Base-by-base conservation (phyloP, 371 early-diverging fungal species). In the Haplosporangium sp. region DNA sequence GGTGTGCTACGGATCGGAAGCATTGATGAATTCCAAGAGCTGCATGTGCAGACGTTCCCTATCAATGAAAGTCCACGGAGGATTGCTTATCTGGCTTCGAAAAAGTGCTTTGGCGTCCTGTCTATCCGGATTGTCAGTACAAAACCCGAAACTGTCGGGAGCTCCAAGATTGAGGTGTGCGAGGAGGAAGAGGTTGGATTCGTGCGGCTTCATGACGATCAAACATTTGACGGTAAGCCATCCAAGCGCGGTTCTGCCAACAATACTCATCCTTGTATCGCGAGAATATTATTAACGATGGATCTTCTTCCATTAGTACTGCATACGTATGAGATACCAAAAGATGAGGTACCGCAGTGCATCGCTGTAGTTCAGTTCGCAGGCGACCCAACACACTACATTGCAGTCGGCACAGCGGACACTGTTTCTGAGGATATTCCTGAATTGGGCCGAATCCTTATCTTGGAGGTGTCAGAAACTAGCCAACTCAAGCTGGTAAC, bases 11-110 rank as follows among this genome's bases (percentile, higher is more conserved):
- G 85, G 40, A 84, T 97, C 57, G 96, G 95, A 0, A 80, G 75
- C 2, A 89, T 95, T 2, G 95, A 98, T 59, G 84, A 87, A 6
- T 86, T 92, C 38, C 93, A 94, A 74, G 92, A 92, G 64, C 86
- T 96, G 16, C 97, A 98, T 69, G 86, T 95, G 56, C 87, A 87
- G 10, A 91, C 85, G 29, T 62, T 90, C n/a, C 85, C 88, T 3
- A 75, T 96, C 46, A 76, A 86, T 48, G 91, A 94, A 55, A 91
- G 89, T 81, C 90, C 92, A 1, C 86, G 89, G 6, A 87, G 95
- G 20, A 88, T 98, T 38, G 84, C 86, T 0, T 87, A 93, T 58
- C 85, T 92, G 42, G 84, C 87, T 14, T 55, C 69, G 0, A 46
- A 84, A 11, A 75, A 86, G 52, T 83, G 86, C 0, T 75, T 95